Evolutionary conservation across 768 basidiomycete genomes (phyloP), one percentile per base, ranked within the genome.

Genomic region (Dictyophora rubrovolvata): DNA sequence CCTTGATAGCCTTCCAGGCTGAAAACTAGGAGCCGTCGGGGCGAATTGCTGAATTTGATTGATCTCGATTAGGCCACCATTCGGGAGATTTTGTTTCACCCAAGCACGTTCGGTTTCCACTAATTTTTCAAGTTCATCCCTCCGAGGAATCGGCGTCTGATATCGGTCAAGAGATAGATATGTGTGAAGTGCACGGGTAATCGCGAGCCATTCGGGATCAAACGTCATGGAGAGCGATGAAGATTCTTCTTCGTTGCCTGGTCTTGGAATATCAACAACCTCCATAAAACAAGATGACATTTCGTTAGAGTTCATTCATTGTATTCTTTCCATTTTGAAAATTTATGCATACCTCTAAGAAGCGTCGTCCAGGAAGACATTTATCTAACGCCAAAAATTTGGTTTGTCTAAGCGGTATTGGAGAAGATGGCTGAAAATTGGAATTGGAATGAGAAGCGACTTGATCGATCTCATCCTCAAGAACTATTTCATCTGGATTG

Each of bases 181-280:
- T 0, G 86, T 84, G 61, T 92, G 82, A 63, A 94, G 87, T 0
- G 91, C 92, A 7, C 89, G 86, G 5, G 84, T 84, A 66, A 99
- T 92, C 0, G 93, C 93, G 51, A 98, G 82, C 96, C 96, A 99
- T 68, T 92, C 84, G 0, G 86, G 85, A 66, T 97, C 93, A 70
- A 81, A 96, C 14, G 79, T 77, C 18, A 97, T 66, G 0, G 60
- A 22, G 34, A 49, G 34, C 9, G 57, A 47, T 5, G 7, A n/a
- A 5, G 14, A 16, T 7, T 46, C 23, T 12, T 33, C 53, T 7
- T 42, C 4, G 55, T 64, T 46, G 53, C 63, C 61, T 1, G 69
- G 61, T 48, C 65, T 64, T 5, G 75, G 73, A 21, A 90, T 69
- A 54, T 94, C 89, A 48, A 93, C 68, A 9, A 93, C 79, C 91